phyloP scores from a whole-genome alignment of 768 basidiomycete species.

The Suillus lakei region DNA sequence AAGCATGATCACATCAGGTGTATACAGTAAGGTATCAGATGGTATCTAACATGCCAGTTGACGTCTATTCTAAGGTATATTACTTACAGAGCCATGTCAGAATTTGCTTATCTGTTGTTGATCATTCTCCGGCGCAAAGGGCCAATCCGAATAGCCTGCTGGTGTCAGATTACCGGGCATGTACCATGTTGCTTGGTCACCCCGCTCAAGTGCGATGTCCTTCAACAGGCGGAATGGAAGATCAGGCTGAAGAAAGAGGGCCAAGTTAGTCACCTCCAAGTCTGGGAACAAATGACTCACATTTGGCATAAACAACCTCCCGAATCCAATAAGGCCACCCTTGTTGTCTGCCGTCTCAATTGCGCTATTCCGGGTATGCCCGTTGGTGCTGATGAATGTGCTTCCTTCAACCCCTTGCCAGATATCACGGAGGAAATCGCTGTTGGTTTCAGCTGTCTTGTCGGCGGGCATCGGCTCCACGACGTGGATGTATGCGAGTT shows the following conservation, averaged over 20 bases:
- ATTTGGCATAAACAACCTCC: slow-evolving; percentile 42
- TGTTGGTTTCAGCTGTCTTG: slow-evolving; percentile 30
- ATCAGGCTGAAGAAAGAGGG: slow-evolving; percentile 28
- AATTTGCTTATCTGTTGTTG: background rate
- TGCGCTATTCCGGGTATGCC: slow-evolving; percentile 47
- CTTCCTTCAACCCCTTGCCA: slow-evolving; percentile 42
- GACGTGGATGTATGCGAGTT: slow-evolving; percentile 57
- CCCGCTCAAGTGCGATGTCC: slow-evolving; percentile 22
- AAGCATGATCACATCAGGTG: background rate
- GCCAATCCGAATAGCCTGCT: slow-evolving; percentile 36
- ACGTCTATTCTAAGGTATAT: background rate
- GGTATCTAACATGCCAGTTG: background rate
- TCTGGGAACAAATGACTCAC: slow-evolving; percentile 29
- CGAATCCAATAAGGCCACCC: slow-evolving; percentile 41
- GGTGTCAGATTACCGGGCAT: slow-evolving; percentile 27
- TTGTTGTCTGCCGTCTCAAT: slow-evolving; percentile 39
- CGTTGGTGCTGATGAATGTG: slow-evolving; percentile 48
- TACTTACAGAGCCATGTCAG: background rate
- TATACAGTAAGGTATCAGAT: background rate
- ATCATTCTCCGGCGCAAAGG: slow-evolving; percentile 21
- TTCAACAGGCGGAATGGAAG: slow-evolving; percentile 34
- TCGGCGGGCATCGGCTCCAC: slow-evolving; percentile 41
- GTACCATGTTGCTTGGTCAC: slow-evolving; percentile 28
- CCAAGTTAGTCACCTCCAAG: background rate
- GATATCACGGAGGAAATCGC: slow-evolving; percentile 49